Percentiles rank a stretch among this genome's conserved stretches.
Conservation (phyloP, 768 basidiomycete genomes). For the Trametes cinnabarina region DNA sequence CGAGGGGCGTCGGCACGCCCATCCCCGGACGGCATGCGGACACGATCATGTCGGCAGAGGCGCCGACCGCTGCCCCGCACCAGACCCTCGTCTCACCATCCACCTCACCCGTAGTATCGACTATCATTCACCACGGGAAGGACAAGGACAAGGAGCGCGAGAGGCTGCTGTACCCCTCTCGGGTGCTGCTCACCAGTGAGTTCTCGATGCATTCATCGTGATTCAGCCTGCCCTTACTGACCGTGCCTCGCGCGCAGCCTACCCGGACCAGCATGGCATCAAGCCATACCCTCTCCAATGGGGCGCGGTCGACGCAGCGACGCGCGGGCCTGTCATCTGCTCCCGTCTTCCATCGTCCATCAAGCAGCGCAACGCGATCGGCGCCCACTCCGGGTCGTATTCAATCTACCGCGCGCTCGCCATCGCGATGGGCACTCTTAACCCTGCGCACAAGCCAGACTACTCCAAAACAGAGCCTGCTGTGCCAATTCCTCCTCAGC, state of each 20-base stretch:
- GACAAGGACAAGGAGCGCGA: conserved; percentile 63
- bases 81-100: conserved; percentile 18
- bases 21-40: conserved; percentile 25
- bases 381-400: conserved; percentile 91
- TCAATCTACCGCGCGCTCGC: conserved; percentile 92
- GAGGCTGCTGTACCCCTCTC: conserved; percentile 73
- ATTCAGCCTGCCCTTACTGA: background rate
- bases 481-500: conserved; percentile 71
- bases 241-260: conserved; percentile 42
- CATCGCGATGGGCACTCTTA: conserved; percentile 84
- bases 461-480: conserved; percentile 84
- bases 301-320: conserved; percentile 64
- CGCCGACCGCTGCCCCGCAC: conserved; percentile 29
- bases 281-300: conserved; percentile 75
- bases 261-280: conserved; percentile 92
- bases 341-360: conserved; percentile 81
- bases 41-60: conserved; percentile 31
- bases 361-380: conserved; percentile 90
- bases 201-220: conserved; percentile 24
- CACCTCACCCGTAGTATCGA: conserved; percentile 9
- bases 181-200: conserved; percentile 83
- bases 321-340: conserved; percentile 86
- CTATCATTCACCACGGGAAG: background rate
- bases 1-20: conserved; percentile 33
- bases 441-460: conserved; percentile 78